Conservation (phyloP, 495 filamentous ascomycete species). For the Eremomyces bilateralis region DNA sequence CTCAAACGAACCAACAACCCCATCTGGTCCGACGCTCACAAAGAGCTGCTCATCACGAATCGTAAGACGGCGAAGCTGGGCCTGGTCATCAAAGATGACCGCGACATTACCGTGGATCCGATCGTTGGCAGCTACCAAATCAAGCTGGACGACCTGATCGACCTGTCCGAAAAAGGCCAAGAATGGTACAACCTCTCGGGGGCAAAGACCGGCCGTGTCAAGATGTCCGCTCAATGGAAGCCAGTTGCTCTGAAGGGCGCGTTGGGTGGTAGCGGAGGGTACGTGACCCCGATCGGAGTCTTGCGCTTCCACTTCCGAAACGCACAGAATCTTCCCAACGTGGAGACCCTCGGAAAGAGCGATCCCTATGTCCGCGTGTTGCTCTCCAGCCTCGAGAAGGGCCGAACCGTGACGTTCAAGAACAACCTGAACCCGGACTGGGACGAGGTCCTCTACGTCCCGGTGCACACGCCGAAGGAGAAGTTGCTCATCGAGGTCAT, state of each 20-base stretch:
- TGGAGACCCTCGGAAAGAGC: conserved; percentile 90
- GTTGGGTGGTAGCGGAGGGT: conserved; percentile 59
- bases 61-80: conserved; percentile 74
- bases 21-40: conserved; percentile 72
- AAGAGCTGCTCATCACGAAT: conserved; percentile 86
- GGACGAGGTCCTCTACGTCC: conserved; percentile 90
- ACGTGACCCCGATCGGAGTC: conserved; percentile 80
- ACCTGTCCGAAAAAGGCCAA: conserved; percentile 75
- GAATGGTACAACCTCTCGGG: conserved; percentile 88
- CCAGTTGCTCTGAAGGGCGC: conserved; percentile 66
- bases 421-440: conserved; percentile 91
- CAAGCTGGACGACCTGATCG: conserved; percentile 78
- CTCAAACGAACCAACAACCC: conserved; percentile 94
- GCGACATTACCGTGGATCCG: conserved; percentile 63
- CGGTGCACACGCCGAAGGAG: conserved; percentile 70
- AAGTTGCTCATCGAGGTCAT: conserved; percentile 80
- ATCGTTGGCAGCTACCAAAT: conserved; percentile 83
- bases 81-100: conserved; percentile 83
- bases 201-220: conserved; percentile 62
- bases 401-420: conserved; percentile 78
- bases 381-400: conserved; percentile 74
- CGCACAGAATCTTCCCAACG: conserved; percentile 63
- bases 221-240: conserved; percentile 84
- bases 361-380: conserved; percentile 83
- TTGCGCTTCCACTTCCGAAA: conserved; percentile 82